phyloP scores from a whole-genome alignment of 371 early-diverging fungal genomes.

The Nematocida ironsii region DNA sequence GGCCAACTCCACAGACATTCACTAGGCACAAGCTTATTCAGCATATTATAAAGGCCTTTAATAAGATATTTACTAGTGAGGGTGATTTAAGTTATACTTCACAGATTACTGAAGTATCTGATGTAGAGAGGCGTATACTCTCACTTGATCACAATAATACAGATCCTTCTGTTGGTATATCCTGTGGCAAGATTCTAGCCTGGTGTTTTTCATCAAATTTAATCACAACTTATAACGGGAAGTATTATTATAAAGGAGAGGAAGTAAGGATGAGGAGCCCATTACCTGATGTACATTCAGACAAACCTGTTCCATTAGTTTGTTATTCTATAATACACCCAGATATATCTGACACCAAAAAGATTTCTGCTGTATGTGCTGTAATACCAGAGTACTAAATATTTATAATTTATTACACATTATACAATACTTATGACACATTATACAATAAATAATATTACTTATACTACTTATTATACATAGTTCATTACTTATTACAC shows the following conservation, averaged over 20 bases:
- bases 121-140: neutral
- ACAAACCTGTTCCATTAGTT: slow-evolving; percentile 17
- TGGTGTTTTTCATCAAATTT: slow-evolving; percentile 6
- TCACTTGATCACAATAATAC: neutral
- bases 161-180: neutral
- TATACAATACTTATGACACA: no score
- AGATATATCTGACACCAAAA: neutral
- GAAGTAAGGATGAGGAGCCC: slow-evolving; percentile 12
- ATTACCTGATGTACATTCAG: slow-evolving; percentile 1
- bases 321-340: slow-evolving; percentile 12
- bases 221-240: slow-evolving; percentile 20
- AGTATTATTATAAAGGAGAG: slow-evolving; percentile 18
- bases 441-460: no score
- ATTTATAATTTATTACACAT: neutral
- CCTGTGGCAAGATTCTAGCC: slow-evolving; percentile 8
- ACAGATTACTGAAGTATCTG: neutral
- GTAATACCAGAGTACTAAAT: slow-evolving; percentile 5
- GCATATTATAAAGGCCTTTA: neutral
- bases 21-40: neutral
- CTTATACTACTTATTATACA: no score
- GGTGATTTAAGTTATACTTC: neutral
- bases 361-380: neutral
- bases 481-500: no score
- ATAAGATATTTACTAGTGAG: neutral
- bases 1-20: neutral